phyloP scores from a whole-genome alignment of 1,139 yeast species.

The Candida sanyaensis region DNA sequence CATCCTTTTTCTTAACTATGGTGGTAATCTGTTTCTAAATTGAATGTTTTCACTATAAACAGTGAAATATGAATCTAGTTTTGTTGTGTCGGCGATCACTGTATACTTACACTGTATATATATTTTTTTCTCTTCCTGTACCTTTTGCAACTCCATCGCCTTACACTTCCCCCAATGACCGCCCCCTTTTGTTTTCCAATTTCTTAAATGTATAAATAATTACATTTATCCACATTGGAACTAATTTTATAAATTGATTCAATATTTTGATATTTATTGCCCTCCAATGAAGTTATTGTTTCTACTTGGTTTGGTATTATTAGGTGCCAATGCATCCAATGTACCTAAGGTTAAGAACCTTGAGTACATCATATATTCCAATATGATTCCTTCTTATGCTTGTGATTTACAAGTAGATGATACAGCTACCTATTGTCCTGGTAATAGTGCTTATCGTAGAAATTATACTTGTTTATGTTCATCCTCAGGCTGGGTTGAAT shows the following conservation, averaged over 20 bases:
- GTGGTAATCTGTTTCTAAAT: not conserved
- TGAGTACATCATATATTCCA: conserved; percentile 4
- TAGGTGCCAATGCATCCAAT: conserved; percentile 7
- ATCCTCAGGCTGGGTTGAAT: conserved; percentile 15
- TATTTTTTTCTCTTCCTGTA: not conserved
- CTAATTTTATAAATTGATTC: not conserved
- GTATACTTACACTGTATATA: not conserved
- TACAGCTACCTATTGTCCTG: conserved; percentile 18
- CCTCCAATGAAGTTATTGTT: not conserved
- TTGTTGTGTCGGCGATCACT: no score
- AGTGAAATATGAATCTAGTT: not conserved
- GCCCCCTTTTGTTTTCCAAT: not conserved
- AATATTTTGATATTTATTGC: not conserved
- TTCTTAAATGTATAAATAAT: not conserved
- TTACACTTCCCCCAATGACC: not conserved
- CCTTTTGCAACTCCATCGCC: not conserved
- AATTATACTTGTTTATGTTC: conserved; percentile 15
- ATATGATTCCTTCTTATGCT: conserved; percentile 12
- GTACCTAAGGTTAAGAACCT: conserved; percentile 6
- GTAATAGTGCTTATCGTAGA: conserved; percentile 4
- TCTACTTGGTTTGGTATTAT: not conserved
- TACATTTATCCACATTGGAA: not conserved
- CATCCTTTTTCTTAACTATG: not conserved
- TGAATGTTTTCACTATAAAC: not conserved
- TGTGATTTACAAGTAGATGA: conserved; percentile 18